phyloP scores from a whole-genome alignment of 2,329 filamentous ascomycete species.

The Harringtonia aguacate region DNA sequence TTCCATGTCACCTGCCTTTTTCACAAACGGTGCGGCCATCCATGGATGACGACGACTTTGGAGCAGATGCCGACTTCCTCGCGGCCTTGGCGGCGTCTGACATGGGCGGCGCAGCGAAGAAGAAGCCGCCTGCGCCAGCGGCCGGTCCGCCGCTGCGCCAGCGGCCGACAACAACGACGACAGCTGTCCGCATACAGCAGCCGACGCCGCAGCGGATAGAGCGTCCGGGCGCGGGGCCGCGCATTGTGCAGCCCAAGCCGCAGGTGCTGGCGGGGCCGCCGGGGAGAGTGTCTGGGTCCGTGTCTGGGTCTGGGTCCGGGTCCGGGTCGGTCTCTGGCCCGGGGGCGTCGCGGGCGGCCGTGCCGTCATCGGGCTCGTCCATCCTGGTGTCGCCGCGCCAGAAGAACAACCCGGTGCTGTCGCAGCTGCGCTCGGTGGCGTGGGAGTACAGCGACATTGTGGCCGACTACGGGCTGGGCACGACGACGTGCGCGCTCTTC shows the following conservation, averaged over 20 bases:
- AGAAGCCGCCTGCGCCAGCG: background rate
- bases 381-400: slow-evolving; percentile 88
- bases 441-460: slow-evolving; percentile 99
- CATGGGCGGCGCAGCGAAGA: slow-evolving; percentile 7
- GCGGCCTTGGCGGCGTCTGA: slow-evolving; percentile 43
- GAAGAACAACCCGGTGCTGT: slow-evolving; percentile 88
- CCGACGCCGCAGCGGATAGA: slow-evolving; percentile 47
- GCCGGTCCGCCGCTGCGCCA: background rate
- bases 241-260: slow-evolving; percentile 77
- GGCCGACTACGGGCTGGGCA: slow-evolving; percentile 81
- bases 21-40: no score
- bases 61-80: slow-evolving; percentile 44
- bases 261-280: slow-evolving; percentile 58
- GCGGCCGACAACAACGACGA: no score
- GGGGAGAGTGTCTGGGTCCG: background rate
- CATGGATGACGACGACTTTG: slow-evolving; percentile 41
- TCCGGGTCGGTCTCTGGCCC: background rate
- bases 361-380: slow-evolving; percentile 51
- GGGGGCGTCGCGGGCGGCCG: background rate
- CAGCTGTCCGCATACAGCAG: slow-evolving; percentile 31
- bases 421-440: slow-evolving; percentile 66
- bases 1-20: background rate
- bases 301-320: background rate
- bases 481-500: slow-evolving; percentile 84
- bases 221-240: slow-evolving; percentile 24